Percentiles rank a stretch among this genome's conserved stretches.
Evolutionary conservation across 495 filamentous ascomycete genomes (phyloP).

Genomic region (Apodospora peruviana): DNA sequence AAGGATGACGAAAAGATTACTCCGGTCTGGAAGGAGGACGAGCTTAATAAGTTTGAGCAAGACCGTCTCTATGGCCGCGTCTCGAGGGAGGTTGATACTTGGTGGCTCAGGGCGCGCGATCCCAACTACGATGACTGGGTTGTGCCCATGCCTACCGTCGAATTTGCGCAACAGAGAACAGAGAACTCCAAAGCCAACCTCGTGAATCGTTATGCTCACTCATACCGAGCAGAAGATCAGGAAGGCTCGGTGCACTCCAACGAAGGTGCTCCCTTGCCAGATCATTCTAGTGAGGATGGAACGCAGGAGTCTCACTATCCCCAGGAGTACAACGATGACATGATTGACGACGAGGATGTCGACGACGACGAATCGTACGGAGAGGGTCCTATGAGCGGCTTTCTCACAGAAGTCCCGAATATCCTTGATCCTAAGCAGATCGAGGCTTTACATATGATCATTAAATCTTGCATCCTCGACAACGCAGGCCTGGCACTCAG

Average conservation of each 20-base stretch:
- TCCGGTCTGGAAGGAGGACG: constrained; percentile 38
- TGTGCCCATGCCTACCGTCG: constrained; percentile 44
- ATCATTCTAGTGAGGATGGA: constrained; percentile 49
- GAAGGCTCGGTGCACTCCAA: constrained; percentile 46
- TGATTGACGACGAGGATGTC: constrained; percentile 65
- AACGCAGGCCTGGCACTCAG: constrained; percentile 51
- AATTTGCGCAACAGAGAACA: constrained; percentile 44
- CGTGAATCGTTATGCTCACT: constrained; percentile 41
- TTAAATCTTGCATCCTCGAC: constrained; percentile 82
- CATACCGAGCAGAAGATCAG: constrained; percentile 58
- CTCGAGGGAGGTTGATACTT: constrained; percentile 51
- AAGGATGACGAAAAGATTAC: constrained; percentile 27
- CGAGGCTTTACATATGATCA: constrained; percentile 89
- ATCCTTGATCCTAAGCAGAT: constrained; percentile 90
- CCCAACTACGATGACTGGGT: constrained; percentile 49
- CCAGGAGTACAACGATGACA: constrained; percentile 41
- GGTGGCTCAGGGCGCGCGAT: constrained; percentile 51
- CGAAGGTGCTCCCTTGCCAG: constrained; percentile 26
- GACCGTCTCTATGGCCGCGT: constrained; percentile 48
- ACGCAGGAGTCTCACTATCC: constrained; percentile 32
- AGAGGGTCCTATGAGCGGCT: constrained; percentile 77
- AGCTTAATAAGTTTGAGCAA: constrained; percentile 44
- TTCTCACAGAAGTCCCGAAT: constrained; percentile 89
- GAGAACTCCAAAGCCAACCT: constrained; percentile 43
- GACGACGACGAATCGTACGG: constrained; percentile 77